Base-by-base conservation (phyloP, 768 basidiomycete species). In the Gloeostereum incarnatum region DNA sequence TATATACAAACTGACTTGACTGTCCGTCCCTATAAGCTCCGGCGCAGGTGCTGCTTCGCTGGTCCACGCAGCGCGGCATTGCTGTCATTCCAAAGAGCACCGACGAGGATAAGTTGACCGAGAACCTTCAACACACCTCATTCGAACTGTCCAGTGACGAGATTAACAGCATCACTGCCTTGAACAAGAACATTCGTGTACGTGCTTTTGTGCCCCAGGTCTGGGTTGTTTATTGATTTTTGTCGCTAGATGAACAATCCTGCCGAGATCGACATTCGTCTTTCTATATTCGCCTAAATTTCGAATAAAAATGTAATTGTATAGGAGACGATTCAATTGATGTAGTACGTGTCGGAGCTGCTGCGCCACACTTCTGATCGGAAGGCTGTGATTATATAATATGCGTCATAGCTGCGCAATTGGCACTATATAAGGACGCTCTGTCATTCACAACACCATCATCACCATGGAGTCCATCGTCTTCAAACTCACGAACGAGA, bases 61-160 rank as follows among this genome's bases (percentile, higher is more conserved):
- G 86, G 86, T 75, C 82, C 2, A 81, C 79, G 10, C 81, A 86
- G 50, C 76, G 75, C 25, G 77, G 73, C 7, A 67, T 87, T 42
- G 77, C 78, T 23, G 77, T 88, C 31, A 73, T 90, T 44, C 86
- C 86, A 32, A 90, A 90, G 66, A 73, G 68, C 35, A 75, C 74
- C 53, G 48, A 63, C 45, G 36, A 44, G 3, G 43, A 52, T 11
- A 67, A 80, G 19, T 57, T 81, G 37, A 49, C 51, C 13, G 58
- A 77, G 52, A 87, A 87, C 61, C 47, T 81, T 46, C 51, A 66
- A 30, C 63, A 62, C 51, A 54, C 59, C 42, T 53, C 53, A 23
- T 77, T 83, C 43, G 55, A 70, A 42, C 57, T 84, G 39, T 55
- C 65, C 4, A 59, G 63, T 22, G 60, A 59, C 14, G 69, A 77